Conservation (phyloP, 805 yeast species). For the Ogataea neopini region DNA sequence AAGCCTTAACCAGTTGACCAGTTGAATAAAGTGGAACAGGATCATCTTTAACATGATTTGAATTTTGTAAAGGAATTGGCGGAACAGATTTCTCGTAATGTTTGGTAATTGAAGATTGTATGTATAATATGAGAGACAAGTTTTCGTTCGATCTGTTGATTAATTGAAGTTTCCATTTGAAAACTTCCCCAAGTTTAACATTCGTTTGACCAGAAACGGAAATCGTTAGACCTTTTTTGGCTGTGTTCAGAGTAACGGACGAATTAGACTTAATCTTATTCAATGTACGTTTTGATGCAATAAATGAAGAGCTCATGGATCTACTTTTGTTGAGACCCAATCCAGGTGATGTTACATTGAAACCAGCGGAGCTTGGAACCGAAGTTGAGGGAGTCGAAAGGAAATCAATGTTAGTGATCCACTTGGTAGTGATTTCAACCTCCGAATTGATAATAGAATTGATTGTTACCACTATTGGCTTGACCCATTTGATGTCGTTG, state of each 20-base stretch:
- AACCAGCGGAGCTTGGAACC: slow-evolving; percentile 6
- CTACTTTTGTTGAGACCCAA: slow-evolving; percentile 11
- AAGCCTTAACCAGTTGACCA: slow-evolving; percentile 28
- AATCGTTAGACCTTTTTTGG: slow-evolving; percentile 42
- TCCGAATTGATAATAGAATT: slow-evolving; percentile 22
- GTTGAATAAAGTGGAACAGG: slow-evolving; percentile 34
- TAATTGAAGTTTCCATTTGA: slow-evolving; percentile 65
- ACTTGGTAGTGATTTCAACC: slow-evolving; percentile 32
- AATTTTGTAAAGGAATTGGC: slow-evolving; percentile 34
- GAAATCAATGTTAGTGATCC: slow-evolving; percentile 42
- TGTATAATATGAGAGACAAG: slow-evolving; percentile 53
- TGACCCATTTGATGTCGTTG: slow-evolving; percentile 29
- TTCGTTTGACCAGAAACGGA: slow-evolving; percentile 64
- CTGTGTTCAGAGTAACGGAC: slow-evolving; percentile 21
- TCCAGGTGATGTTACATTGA: slow-evolving; percentile 26
- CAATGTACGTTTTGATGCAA: slow-evolving; percentile 23
- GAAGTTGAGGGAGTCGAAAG: slow-evolving; percentile 11
- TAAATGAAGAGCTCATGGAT: slow-evolving; percentile 22
- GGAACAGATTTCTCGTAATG: slow-evolving; percentile 39
- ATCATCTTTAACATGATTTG: slow-evolving; percentile 22
- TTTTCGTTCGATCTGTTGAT: slow-evolving; percentile 56
- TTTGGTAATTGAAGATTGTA: slow-evolving; percentile 39
- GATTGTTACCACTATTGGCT: slow-evolving; percentile 30
- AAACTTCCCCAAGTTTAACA: slow-evolving; percentile 58
- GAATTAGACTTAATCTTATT: slow-evolving; percentile 26